Percentiles rank a stretch among this genome's conserved stretches.
These are phyloP conservation scores for Hypoxylon sp. DNA, from an alignment of 2,329 filamentous ascomycete genomes.

Conservation along the genomic window DNA sequence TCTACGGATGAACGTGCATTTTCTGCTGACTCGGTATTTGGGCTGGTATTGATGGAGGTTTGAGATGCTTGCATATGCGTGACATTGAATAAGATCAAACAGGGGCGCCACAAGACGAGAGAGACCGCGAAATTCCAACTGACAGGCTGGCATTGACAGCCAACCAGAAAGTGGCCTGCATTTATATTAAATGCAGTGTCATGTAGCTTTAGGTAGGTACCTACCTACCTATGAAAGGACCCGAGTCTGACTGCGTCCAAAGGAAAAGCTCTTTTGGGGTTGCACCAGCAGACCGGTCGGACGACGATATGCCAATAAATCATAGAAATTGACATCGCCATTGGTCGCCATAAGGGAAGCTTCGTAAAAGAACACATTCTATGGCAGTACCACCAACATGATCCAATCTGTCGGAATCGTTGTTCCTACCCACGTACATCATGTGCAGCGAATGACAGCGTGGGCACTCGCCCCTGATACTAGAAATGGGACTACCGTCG, in stretches of 20 bases:
- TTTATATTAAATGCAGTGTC: slow-evolving; percentile 7
- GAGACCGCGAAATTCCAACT: background rate
- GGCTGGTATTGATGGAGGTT: slow-evolving; percentile 3
- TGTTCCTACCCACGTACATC: background rate
- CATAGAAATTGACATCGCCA: slow-evolving; percentile 2
- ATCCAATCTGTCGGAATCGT: slow-evolving; percentile 27
- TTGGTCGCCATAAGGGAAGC: slow-evolving; percentile 4
- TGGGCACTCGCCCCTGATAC: background rate
- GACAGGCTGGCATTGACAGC: background rate
- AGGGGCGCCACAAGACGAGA: slow-evolving; percentile 3
- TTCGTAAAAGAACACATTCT: slow-evolving; percentile 25
- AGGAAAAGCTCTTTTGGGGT: slow-evolving; percentile 4
- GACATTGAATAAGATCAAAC: slow-evolving; percentile 12
- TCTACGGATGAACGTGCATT: slow-evolving; percentile 11
- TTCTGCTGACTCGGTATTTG: slow-evolving; percentile 10
- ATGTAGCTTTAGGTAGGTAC: too few relatives aligned
- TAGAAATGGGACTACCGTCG: slow-evolving; percentile 10
- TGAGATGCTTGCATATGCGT: slow-evolving; percentile 2
- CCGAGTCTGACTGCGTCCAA: slow-evolving; percentile 9
- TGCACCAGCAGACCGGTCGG: background rate
- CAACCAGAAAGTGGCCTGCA: background rate
- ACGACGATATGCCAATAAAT: slow-evolving; percentile 10
- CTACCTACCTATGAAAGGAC: background rate
- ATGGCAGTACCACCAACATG: slow-evolving; percentile 10
- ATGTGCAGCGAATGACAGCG: slow-evolving; percentile 1